phyloP scores from a whole-genome alignment of 352 stramenopile species.

The Phytophthora tentaculata region DNA sequence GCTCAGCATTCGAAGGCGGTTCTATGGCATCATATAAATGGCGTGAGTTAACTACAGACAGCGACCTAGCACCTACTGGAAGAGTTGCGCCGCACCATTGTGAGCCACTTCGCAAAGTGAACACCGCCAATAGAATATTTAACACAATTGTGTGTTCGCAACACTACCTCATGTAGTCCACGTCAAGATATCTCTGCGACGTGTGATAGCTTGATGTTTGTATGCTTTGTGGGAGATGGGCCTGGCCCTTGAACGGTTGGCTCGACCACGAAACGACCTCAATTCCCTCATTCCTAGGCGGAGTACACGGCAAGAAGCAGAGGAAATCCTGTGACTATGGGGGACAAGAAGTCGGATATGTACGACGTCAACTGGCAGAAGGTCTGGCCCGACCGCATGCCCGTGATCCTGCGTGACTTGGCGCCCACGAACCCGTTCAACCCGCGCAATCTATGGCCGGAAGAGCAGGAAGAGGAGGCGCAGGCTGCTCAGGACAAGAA shows the following conservation, averaged over 20 bases:
- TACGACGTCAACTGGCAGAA: constrained; percentile 91
- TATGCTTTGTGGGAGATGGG: constrained; percentile 17
- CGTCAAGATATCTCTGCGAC: constrained; percentile 33
- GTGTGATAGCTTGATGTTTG: constrained; percentile 22
- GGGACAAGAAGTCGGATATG: constrained; percentile 79
- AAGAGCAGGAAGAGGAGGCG: constrained; percentile 69
- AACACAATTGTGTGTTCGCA: background rate
- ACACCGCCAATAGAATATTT: background rate
- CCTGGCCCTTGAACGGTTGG: constrained; percentile 26
- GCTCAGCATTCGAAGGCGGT: constrained; percentile 39
- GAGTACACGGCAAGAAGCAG: constrained; percentile 4
- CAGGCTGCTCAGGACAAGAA: constrained; percentile 34
- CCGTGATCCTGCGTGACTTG: constrained; percentile 86
- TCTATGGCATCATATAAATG: constrained; percentile 28
- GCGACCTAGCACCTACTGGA: background rate
- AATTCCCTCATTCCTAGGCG: background rate
- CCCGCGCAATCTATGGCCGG: constrained; percentile 84
- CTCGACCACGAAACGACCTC: constrained; percentile 14
- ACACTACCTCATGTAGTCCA: constrained; percentile 10
- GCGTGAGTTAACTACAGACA: background rate
- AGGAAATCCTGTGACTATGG: constrained; percentile 32
- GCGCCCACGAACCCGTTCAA: constrained; percentile 89
- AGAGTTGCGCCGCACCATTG: constrained; percentile 11
- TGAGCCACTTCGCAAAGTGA: constrained; percentile 11
- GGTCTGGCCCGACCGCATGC: constrained; percentile 88